phyloP scores from a whole-genome alignment of 163 green algal genomes.

The Chlorella variabilis region DNA sequence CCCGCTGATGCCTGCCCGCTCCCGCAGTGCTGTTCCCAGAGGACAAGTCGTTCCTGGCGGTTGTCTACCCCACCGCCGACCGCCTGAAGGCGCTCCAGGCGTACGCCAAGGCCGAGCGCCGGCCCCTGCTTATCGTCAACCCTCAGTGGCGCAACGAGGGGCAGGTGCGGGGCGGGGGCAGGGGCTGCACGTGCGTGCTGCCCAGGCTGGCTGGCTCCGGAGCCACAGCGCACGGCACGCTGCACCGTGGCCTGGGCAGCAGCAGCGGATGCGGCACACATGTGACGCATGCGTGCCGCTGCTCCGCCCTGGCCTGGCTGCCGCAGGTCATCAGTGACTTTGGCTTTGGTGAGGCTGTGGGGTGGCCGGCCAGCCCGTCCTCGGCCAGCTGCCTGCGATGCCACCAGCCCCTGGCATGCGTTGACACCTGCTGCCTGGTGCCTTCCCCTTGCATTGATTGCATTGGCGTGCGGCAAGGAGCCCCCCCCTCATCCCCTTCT shows the following conservation, averaged over 20 bases:
- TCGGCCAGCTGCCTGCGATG: not conserved
- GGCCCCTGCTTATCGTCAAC: slow-evolving; percentile 55
- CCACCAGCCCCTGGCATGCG: too few relatives aligned
- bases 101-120: slow-evolving; percentile 45
- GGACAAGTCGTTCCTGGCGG: slow-evolving; percentile 36
- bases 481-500: too few relatives aligned
- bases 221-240: too few relatives aligned
- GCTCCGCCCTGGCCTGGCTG: not conserved
- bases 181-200: too few relatives aligned
- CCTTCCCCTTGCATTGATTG: not conserved
- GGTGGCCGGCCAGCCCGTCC: too few relatives aligned
- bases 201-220: too few relatives aligned
- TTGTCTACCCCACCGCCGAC: slow-evolving; percentile 58
- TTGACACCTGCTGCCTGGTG: too few relatives aligned
- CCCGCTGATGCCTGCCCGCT: not conserved
- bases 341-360: slow-evolving; percentile 24
- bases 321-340: slow-evolving; percentile 25
- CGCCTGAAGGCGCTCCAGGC: slow-evolving; percentile 50
- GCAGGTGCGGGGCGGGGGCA: not conserved
- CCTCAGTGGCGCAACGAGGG: slow-evolving; percentile 36
- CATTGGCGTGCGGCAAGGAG: too few relatives aligned
- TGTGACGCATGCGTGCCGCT: not conserved
- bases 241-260: too few relatives aligned
- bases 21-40: slow-evolving; percentile 40
- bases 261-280: too few relatives aligned